A percentile compares a stretch with the other conserved stretches of the same genome.
Conservation (phyloP, 192 early-diverging fungal genomes). For the Coemansia sp. region DNA sequence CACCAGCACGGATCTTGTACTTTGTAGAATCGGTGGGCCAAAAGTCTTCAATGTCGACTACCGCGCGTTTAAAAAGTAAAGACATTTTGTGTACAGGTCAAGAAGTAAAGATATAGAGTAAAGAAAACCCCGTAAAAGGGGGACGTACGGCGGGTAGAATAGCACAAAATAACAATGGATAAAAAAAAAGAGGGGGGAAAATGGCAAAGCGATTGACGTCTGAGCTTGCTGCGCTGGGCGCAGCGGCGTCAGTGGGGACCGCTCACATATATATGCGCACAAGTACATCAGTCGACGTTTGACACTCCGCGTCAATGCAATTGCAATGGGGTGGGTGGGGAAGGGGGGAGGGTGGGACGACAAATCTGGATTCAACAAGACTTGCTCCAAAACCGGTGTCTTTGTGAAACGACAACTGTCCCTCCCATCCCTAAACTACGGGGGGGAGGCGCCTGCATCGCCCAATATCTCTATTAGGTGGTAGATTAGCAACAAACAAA, state of each 20-base stretch:
- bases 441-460: neutral
- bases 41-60: conserved; percentile 10
- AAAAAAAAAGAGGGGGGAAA: too few species aligned
- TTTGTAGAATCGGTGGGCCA: conserved; percentile 17
- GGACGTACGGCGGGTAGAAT: neutral
- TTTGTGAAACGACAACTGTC: neutral
- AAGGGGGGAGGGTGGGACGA: neutral
- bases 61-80: neutral
- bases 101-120: conserved; percentile 10
- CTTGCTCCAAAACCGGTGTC: neutral
- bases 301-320: neutral
- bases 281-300: neutral
- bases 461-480: neutral
- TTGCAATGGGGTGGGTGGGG: neutral
- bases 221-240: neutral
- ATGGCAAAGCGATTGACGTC: neutral
- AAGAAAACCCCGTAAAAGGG: neutral
- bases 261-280: neutral
- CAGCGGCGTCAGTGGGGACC: neutral
- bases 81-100: neutral
- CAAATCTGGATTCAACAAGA: neutral
- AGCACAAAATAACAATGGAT: neutral
- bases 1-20: conserved; percentile 44
- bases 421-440: neutral
- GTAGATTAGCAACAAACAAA: neutral